Evolutionary conservation across 495 filamentous ascomycete genomes (phyloP), one percentile per base, ranked within the genome.

Genomic region (Chaetomium cochliodes): DNA sequence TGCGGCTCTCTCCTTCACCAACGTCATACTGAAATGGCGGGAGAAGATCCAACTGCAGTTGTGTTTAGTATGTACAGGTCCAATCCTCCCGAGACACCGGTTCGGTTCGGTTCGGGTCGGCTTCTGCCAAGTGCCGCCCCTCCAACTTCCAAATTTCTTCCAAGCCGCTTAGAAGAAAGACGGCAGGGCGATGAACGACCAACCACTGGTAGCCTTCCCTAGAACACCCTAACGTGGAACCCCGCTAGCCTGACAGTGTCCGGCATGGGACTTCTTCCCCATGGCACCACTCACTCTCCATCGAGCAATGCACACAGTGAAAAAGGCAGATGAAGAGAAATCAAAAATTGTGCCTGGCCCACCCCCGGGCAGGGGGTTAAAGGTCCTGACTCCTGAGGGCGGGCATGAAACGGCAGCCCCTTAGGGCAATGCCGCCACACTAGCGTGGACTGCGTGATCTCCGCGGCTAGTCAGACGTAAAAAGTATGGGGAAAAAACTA

Each of bases 261-360:
- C n/a, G 39, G 9, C 39, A 6, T 18, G 5, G 5, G 20, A 20
- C 51, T 54, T 11, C 51, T 54, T 54, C 51, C 18, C 51, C 51
- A n/a, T 33, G 51, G 51, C 51, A 54, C 51, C 51, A 13, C 51
- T 16, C 15, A 37, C 33, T 11, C 33, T 37, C 33, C 33, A 12
- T 5, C 9, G n/a, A 30, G 26, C 51, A 18, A 33, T 54, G 51
- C 51, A 54, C 51, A 33, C 28, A 33, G 51, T 33, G 51, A 54
- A 54, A 54, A 20, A 54, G 51, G 33, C 28, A n/a, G n/a, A 12
- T 0, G 9, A 11, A 28, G 5, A 22, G 18, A 53, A 53, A 33
- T 33, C 25, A 54, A 54, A 54, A 30, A 54, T n/a, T 30, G 28
- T 54, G 51, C n/a, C 28, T 33, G 51, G 16, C 12, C 51, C 25